Evolutionary conservation across 2,329 filamentous ascomycete genomes (phyloP), one percentile per base, ranked within the genome.

Genomic region (Furcasterigmium furcatum): DNA sequence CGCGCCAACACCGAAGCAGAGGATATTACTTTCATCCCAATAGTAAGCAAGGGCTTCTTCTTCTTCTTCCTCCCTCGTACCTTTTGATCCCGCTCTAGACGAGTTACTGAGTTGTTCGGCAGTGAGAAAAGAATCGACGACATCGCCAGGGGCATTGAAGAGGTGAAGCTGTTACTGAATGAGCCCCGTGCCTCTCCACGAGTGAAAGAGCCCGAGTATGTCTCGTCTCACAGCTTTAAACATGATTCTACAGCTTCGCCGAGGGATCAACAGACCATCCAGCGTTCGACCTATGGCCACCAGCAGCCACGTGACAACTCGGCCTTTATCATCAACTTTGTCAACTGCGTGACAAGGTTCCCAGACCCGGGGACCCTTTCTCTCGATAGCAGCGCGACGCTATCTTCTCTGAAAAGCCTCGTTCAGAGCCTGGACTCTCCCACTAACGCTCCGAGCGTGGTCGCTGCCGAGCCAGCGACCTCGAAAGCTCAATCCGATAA

Each of bases 21-120:
- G 66, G 30, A 58, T 67, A 3, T 45, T 66, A 32, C 60, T 69
- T 21, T 67, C 65, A 4, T 53, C 61, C 32, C 50, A 66, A 51
- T 68, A 68, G 66, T 68, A 24, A 52, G 58, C 51, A 4, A 2
- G n/a, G n/a, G n/a, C n/a, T n/a, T n/a, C n/a, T n/a, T n/a, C n/a
- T n/a, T n/a, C n/a, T n/a, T n/a, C n/a, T n/a, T n/a, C n/a, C n/a
- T n/a, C n/a, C n/a, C n/a, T n/a, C n/a, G n/a, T n/a, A n/a, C n/a
- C n/a, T n/a, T n/a, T n/a, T n/a, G n/a, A n/a, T n/a, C n/a, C n/a
- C n/a, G n/a, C n/a, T n/a, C n/a, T n/a, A n/a, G n/a, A n/a, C n/a
- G n/a, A n/a, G 20, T 13, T 5, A 27, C 4, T 9, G 2, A 4
- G 12, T 43, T 10, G 2, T 32, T 42, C 25, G 14, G 21, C 9